These are phyloP conservation scores for Pleurotus giganteus DNA, from an alignment of 768 basidiomycete genomes.

Conservation along the genomic window DNA sequence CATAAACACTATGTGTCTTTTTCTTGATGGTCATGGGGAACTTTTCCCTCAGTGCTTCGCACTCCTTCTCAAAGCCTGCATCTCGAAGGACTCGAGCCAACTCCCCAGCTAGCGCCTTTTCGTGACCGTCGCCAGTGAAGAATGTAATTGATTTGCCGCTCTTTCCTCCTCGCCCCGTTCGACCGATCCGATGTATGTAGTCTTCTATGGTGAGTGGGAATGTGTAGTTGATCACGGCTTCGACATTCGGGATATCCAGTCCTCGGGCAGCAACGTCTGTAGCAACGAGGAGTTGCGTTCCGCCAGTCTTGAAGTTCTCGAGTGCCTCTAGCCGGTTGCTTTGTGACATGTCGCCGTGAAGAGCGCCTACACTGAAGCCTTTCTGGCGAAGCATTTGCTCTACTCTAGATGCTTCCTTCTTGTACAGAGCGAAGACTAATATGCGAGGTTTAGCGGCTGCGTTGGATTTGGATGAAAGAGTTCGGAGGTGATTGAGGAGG, in stretches of 20 bases:
- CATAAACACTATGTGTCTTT: slow-evolving; percentile 87
- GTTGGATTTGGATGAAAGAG: slow-evolving; percentile 53
- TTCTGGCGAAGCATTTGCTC: slow-evolving; percentile 72
- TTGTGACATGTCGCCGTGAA: slow-evolving; percentile 93
- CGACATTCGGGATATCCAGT: slow-evolving; percentile 95
- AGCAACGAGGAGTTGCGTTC: slow-evolving; percentile 82
- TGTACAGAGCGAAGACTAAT: slow-evolving; percentile 94
- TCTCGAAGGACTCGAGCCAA: slow-evolving; percentile 89
- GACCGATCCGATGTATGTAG: slow-evolving; percentile 87
- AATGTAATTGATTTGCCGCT: slow-evolving; percentile 92
- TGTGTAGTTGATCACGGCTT: slow-evolving; percentile 93
- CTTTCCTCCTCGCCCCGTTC: slow-evolving; percentile 91
- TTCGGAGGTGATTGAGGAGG: slow-evolving; percentile 53
- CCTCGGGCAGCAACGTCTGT: slow-evolving; percentile 98
- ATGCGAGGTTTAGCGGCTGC: slow-evolving; percentile 61
- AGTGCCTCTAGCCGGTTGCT: slow-evolving; percentile 79
- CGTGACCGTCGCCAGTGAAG: slow-evolving; percentile 90
- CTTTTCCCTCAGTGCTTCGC: slow-evolving; percentile 64
- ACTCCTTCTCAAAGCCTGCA: slow-evolving; percentile 65
- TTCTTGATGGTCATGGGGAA: slow-evolving; percentile 99
- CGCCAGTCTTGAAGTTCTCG: slow-evolving; percentile 82
- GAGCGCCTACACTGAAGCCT: slow-evolving; percentile 74
- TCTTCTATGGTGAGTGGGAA: slow-evolving; percentile 96
- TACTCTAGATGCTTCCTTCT: slow-evolving; percentile 94
- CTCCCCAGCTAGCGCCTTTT: slow-evolving; percentile 86